Base-by-base conservation (phyloP, 2,329 filamentous ascomycete species). In the Hypoxylon sp. region DNA sequence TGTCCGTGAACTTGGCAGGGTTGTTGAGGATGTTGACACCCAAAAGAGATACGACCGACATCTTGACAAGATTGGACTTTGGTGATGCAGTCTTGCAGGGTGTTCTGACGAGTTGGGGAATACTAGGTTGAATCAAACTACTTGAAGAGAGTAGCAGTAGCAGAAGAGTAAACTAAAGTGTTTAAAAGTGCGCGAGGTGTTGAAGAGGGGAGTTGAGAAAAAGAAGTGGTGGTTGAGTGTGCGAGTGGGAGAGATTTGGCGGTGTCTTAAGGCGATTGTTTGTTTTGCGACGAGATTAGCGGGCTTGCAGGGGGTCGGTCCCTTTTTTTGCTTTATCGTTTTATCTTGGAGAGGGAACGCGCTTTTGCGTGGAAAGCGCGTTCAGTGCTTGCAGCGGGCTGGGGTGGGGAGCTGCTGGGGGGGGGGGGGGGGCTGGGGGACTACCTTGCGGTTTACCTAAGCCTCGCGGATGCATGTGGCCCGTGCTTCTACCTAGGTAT, bases 11-110 rank as follows among this genome's bases (percentile, higher is more conserved):
- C 69, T 90, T 87, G 71, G 95, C 93, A 72, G 95, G 95, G 81
- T 99, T 99, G 85, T 99, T 98, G 75, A 92, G 83, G 69, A 99
- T 91, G 77, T 95, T 91, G 71, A 99, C 95, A 73, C 94, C 94
- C 67, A 99, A 86, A 58, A 99, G 88, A 68, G 93, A 96, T 64
- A 99, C 93, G 73, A 97, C 91, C 73, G 95, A 97, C 95, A 97
- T 97, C 66, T 73, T 84, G 79, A 54, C 37, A n/a, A n/a, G n/a
- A n/a, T n/a, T n/a, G 57, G 56, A 50, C 55, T 41, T 31, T 48
- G 40, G 53, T 48, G 48, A 52, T 52, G 55, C 23, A 42, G 27
- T 47, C 24, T 37, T 35, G 40, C 24, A 40, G 47, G 56, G 55
- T 60, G 35, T 48, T 43, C 59, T 40, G 38, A 41, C 37, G 49